Evolutionary conservation across 225 moss, liverwort and hornwort species (phyloP).

Genomic region (Pleurozium schreberi): DNA sequence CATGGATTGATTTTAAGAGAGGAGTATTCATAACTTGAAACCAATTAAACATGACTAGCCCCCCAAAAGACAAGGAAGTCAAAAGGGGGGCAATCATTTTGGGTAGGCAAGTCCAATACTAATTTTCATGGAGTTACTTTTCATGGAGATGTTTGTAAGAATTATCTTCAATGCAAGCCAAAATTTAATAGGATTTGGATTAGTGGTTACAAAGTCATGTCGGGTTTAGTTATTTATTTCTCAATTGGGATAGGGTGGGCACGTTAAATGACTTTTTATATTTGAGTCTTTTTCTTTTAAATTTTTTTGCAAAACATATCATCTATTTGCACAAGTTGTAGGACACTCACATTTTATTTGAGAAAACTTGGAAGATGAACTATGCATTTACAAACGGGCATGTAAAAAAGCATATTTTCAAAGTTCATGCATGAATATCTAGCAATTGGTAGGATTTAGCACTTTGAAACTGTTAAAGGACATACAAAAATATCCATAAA

Average conservation of each 20-base stretch:
- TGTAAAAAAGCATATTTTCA: neutral
- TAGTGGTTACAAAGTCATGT: neutral
- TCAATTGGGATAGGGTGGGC: neutral
- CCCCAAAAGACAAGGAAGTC: rapidly evolving
- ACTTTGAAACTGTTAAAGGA: neutral
- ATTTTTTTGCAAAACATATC: no score
- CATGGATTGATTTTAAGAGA: no score
- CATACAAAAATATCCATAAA: no score
- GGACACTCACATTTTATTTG: neutral
- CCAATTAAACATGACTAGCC: neutral
- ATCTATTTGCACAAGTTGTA: neutral
- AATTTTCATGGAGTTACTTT: neutral
- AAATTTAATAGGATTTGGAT: neutral
- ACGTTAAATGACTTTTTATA: neutral
- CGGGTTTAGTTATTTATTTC: rapidly evolving
- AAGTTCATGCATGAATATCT: neutral
- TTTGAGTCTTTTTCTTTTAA: neutral
- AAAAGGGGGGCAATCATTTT: neutral
- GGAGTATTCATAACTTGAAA: no score
- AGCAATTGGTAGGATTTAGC: rapidly evolving
- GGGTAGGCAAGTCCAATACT: neutral
- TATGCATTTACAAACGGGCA: neutral
- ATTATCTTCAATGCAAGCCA: neutral
- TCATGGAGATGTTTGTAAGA: neutral
- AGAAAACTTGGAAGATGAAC: neutral